Evolutionary conservation across 2,329 filamentous ascomycete species (phyloP).

Genomic region (Fusarium sp.): DNA sequence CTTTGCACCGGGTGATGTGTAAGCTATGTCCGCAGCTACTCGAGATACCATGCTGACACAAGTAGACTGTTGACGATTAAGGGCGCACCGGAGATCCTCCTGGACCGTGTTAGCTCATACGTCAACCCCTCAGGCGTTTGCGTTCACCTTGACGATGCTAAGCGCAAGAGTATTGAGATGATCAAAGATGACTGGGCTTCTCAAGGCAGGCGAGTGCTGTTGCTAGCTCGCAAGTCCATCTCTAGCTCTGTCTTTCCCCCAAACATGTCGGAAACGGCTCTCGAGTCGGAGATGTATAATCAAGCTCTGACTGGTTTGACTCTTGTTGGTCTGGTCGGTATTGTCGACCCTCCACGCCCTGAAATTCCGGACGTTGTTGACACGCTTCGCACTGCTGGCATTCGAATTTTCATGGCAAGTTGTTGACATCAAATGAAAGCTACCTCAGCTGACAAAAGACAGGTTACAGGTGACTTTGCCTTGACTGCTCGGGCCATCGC

Average conservation of each 20-base stretch:
- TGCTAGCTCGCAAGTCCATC: slow-evolving; percentile 69
- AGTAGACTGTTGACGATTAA: slow-evolving; percentile 73
- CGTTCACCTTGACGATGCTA: slow-evolving; percentile 55
- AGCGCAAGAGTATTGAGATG: slow-evolving; percentile 59
- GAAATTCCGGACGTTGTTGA: slow-evolving; percentile 73
- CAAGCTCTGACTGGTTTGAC: slow-evolving; percentile 65
- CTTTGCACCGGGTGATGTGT: slow-evolving; percentile 19
- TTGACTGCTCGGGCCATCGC: slow-evolving; percentile 78
- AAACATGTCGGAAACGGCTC: slow-evolving; percentile 52
- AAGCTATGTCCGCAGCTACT: neutral
- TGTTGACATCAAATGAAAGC: neutral
- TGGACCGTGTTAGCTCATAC: slow-evolving; percentile 67
- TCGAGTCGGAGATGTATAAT: slow-evolving; percentile 61
- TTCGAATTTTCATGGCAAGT: slow-evolving; percentile 77
- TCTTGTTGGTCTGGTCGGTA: slow-evolving; percentile 76
- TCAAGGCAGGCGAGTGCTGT: slow-evolving; percentile 71
- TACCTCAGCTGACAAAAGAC: neutral
- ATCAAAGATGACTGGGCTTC: slow-evolving; percentile 74
- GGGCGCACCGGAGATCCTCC: slow-evolving; percentile 76
- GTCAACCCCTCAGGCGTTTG: slow-evolving; percentile 63
- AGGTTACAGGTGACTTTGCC: slow-evolving; percentile 78
- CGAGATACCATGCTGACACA: neutral
- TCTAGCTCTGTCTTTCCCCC: slow-evolving; percentile 50
- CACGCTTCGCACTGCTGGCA: slow-evolving; percentile 72
- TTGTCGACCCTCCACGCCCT: slow-evolving; percentile 78